phyloP scores from a whole-genome alignment of 2,329 filamentous ascomycete genomes.

The Talaromyces sp. region DNA sequence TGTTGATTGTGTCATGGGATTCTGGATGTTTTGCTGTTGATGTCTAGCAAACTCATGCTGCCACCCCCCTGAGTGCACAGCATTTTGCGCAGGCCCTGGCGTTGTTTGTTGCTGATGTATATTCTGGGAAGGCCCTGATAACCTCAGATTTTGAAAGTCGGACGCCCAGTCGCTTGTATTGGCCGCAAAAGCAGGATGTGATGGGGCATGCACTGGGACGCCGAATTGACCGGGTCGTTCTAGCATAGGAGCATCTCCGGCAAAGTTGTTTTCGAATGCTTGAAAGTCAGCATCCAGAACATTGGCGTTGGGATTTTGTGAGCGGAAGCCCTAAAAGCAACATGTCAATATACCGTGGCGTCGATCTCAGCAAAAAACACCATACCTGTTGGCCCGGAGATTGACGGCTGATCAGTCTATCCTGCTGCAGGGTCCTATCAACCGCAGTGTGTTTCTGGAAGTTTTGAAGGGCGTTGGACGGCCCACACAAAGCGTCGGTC shows the following conservation, averaged over 20 bases:
- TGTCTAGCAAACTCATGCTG: conserved; percentile 55
- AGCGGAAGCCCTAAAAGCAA: conserved; percentile 54
- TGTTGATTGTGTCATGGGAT: conserved; percentile 17
- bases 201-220: conserved; percentile 17
- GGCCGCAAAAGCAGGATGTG: conserved; percentile 16
- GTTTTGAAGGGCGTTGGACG: conserved; percentile 68
- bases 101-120: conserved; percentile 45
- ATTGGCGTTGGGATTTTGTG: conserved; percentile 48
- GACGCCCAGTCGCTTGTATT: conserved; percentile 34
- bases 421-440: conserved; percentile 67
- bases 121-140: conserved; percentile 35
- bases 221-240: conserved; percentile 29
- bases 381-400: conserved; percentile 48
- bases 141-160: conserved; percentile 41
- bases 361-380: neutral
- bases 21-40: conserved; percentile 21
- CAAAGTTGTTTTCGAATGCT: conserved; percentile 52
- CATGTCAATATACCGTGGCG: neutral
- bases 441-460: conserved; percentile 64
- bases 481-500: conserved; percentile 65
- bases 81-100: conserved; percentile 29
- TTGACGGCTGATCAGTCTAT: conserved; percentile 54
- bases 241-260: conserved; percentile 30
- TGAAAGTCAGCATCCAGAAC: conserved; percentile 62
- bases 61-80: conserved; percentile 42